Conservation (phyloP, 2,329 filamentous ascomycete species). For the Colletotrichum falcatum region DNA sequence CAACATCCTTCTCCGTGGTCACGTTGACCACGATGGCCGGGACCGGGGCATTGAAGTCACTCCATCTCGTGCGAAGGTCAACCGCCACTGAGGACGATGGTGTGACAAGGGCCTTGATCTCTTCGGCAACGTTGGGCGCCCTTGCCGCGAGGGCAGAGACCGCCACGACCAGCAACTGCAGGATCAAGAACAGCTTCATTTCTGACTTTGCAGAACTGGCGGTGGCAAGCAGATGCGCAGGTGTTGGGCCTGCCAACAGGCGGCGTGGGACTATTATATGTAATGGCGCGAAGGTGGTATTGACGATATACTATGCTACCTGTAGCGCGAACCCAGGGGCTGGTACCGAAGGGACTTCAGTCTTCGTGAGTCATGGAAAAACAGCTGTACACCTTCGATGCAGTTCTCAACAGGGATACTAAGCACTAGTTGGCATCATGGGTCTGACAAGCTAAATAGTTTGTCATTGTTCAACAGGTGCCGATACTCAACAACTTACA, state of each 20-base stretch:
- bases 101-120: conserved; percentile 12
- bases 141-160: conserved; percentile 6
- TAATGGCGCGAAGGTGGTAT: neutral
- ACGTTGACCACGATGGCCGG: conserved; percentile 20
- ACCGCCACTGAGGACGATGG: neutral
- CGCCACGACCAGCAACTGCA: neutral
- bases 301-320: neutral
- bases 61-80: conserved; percentile 24
- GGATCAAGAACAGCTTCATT: neutral
- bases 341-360: neutral
- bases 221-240: rapidly evolving
- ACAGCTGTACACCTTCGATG: neutral
- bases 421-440: neutral
- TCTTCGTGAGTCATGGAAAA: neutral
- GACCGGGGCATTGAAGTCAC: conserved; percentile 15
- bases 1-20: conserved; percentile 22
- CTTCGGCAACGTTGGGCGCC: neutral
- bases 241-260: neutral
- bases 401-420: neutral
- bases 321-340: neutral
- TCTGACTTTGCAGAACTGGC: too few species aligned
- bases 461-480: neutral
- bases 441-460: neutral
- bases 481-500: neutral
- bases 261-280: neutral